Base-by-base conservation (phyloP, 148 eudicot species). In the Diospyros kaki region DNA sequence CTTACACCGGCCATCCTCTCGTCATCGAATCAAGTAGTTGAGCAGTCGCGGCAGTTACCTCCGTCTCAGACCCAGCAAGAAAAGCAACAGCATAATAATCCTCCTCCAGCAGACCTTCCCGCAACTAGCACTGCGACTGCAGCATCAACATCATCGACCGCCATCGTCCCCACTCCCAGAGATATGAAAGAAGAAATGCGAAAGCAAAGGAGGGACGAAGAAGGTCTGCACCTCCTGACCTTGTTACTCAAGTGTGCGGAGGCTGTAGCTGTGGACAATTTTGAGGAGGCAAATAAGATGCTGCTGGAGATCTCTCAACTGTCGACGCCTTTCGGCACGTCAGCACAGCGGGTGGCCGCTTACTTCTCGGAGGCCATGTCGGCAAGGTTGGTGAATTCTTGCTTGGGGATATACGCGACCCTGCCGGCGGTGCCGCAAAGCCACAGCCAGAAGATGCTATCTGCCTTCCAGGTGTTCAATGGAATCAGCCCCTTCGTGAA, bases 361-460 rank as follows among this genome's bases (percentile, higher is more conserved):
- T 95, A 95, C 52, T 95, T 95, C 86, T 95, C 99, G 0, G 97
- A 92, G 69, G 99, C 97, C 40, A 95, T 95, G 97, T 95, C 99
- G 0, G 91, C 97, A 0, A 83, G 99, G 5, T 80, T 95, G 1
- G 71, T 90, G 4, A 88, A 71, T 73, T 84, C 97, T 0, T 85
- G 90, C 68, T 64, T 95, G 13, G 96, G 94, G 2, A 87, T 95
- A 28, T 82, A 87, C 84, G 81, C 93, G 2, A 1, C 96, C 0
- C 76, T 93, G 3, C 88, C 91, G 1, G 14, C 84, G 0, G 66
- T 81, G 17, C 89, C 89, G 3, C 89, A 87, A 58, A 75, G 77
- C 77, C 90, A 70, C 8, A 76, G 78, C 74, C 90, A 86, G 45
- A 91, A 87, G 66, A 76, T 91, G 69, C 85, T 86, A 0, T 90